phyloP scores from a whole-genome alignment of 306 rosid genomes.

The Nissolia schottii region DNA sequence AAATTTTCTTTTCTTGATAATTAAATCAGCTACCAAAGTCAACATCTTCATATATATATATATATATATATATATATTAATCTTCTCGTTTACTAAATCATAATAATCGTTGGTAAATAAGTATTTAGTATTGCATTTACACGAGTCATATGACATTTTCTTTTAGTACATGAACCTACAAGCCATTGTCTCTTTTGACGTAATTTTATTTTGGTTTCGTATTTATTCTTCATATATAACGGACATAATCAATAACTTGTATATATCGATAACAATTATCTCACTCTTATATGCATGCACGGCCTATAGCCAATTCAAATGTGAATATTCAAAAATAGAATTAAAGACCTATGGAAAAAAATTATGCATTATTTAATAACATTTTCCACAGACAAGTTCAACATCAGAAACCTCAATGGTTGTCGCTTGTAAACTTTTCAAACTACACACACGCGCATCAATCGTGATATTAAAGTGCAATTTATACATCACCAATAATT shows the following conservation, averaged over 20 bases:
- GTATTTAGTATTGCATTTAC: background rate
- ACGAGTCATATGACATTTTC: background rate
- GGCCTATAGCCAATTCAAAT: background rate
- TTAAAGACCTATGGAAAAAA: background rate
- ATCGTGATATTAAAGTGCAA: background rate
- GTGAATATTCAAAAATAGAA: background rate
- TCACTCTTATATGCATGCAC: background rate
- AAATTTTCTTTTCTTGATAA: no score
- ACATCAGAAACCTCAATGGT: background rate
- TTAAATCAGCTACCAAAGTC: background rate
- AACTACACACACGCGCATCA: background rate
- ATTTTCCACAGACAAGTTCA: background rate
- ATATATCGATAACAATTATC: no score
- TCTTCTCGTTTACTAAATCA: background rate
- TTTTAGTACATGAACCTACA: background rate
- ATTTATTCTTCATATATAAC: background rate
- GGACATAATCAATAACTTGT: background rate
- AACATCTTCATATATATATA: background rate
- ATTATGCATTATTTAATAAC: background rate
- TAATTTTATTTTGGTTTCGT: background rate
- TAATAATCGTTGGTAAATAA: background rate
- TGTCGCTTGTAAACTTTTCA: background rate
- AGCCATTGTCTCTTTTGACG: background rate
- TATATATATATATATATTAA: no score
- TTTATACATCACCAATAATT: background rate